Percentiles rank a stretch among this genome's conserved stretches.
These are phyloP conservation scores for Tylopilus plumbeoviolaceoides DNA, from an alignment of 768 basidiomycete species.

Conservation along the genomic window DNA sequence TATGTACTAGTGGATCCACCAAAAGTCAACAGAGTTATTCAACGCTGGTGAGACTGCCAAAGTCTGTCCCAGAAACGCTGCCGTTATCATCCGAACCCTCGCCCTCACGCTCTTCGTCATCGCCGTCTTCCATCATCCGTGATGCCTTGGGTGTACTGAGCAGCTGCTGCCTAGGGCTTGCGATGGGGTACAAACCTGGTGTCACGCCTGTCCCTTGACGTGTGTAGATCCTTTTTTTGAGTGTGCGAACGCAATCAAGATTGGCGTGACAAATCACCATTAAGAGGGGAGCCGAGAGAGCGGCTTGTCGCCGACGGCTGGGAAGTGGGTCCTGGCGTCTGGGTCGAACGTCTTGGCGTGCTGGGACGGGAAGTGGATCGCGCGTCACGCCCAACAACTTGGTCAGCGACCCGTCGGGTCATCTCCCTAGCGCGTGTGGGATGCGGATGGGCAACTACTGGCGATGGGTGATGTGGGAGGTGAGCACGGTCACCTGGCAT, in stretches of 20 bases:
- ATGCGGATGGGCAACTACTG: constrained; percentile 27
- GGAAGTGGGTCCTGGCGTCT: constrained; percentile 27
- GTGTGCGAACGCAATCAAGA: constrained; percentile 37
- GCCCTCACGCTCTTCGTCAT: constrained; percentile 23
- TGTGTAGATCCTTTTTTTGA: constrained; percentile 28
- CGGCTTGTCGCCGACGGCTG: constrained; percentile 31
- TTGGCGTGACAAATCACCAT: constrained; percentile 45
- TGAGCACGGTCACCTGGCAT: constrained; percentile 5
- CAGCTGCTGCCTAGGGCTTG: constrained; percentile 18
- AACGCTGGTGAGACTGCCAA: constrained; percentile 50
- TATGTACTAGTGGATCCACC: constrained; percentile 1
- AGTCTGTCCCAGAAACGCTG: constrained; percentile 40
- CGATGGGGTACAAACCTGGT: constrained; percentile 20
- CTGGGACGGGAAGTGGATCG: constrained; percentile 25
- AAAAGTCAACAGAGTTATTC: constrained; percentile 28
- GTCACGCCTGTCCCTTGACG: constrained; percentile 30
- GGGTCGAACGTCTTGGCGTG: constrained; percentile 24
- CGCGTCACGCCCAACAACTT: constrained; percentile 12
- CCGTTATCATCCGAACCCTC: constrained; percentile 36
- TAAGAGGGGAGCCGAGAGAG: constrained; percentile 38
- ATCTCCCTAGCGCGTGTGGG: constrained; percentile 24
- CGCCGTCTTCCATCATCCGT: constrained; percentile 5
- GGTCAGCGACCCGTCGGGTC: constrained; percentile 13
- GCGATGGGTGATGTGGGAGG: constrained; percentile 10
- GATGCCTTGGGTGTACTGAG: constrained; percentile 21